Percentiles rank a stretch among this genome's conserved stretches.
Conservation (phyloP, 176 grass and related monocot species). For the Bothriochloa decipiens region DNA sequence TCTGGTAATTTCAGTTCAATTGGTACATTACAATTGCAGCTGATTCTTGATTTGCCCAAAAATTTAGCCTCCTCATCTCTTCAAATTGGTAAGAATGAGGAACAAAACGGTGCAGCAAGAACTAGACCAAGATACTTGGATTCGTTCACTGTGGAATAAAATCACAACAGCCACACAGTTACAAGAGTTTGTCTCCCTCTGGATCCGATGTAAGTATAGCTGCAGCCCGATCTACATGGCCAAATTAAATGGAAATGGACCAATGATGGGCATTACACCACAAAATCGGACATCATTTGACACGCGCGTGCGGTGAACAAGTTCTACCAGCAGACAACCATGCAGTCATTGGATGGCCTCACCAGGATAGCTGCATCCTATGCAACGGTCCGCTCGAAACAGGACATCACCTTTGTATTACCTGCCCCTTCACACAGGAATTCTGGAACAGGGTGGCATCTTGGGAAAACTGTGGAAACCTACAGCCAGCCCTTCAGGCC, state of each 20-base stretch:
- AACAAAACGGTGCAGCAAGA: background rate
- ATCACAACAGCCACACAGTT: background rate
- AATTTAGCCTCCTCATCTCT: background rate
- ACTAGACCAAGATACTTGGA: background rate
- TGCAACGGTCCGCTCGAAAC: background rate
- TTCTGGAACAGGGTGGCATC: no score
- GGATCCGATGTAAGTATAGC: background rate
- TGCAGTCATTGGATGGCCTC: background rate
- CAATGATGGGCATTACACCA: background rate
- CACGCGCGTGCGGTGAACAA: background rate
- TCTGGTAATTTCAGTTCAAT: constrained; percentile 6
- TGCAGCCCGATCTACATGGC: background rate
- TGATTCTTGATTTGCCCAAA: background rate
- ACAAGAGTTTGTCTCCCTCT: background rate
- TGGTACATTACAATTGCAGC: constrained; percentile 10
- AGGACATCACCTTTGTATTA: no score
- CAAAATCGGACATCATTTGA: background rate
- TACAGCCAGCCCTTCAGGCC: background rate
- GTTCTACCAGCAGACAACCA: background rate
- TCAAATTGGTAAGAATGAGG: background rate
- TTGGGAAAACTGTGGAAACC: no score
- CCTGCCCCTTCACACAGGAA: no score
- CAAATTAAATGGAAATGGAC: background rate
- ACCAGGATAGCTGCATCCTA: background rate
- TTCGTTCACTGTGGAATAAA: background rate